A percentile compares a stretch with the other conserved stretches of the same genome.
phyloP scores from a whole-genome alignment of 2,329 filamentous ascomycete species.

The Rutstroemia sp. region DNA sequence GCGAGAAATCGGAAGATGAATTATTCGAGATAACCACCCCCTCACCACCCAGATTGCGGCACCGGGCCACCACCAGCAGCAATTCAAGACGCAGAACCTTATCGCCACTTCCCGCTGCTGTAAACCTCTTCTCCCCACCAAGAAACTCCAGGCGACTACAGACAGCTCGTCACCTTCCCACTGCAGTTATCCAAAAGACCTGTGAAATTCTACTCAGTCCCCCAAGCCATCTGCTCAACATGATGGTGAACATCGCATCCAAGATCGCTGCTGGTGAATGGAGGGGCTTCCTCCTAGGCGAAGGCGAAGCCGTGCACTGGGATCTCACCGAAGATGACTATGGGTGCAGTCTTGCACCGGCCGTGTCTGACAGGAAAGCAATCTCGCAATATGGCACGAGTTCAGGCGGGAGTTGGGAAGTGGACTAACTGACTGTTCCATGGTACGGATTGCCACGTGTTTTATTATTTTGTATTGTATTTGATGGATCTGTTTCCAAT shows the following conservation, averaged over 20 bases:
- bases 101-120: slow-evolving; percentile 61
- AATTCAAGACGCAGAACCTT: slow-evolving; percentile 49
- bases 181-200: slow-evolving; percentile 68
- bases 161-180: slow-evolving; percentile 45
- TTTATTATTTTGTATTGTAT: not conserved
- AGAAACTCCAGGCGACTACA: slow-evolving; percentile 35
- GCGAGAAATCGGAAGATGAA: slow-evolving; percentile 34
- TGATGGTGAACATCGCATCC: slow-evolving; percentile 77
- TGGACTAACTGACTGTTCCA: slow-evolving; percentile 11
- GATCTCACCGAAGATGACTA: slow-evolving; percentile 46
- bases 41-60: slow-evolving; percentile 31
- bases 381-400: not conserved
- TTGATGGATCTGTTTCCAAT: not conserved
- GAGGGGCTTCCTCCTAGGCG: slow-evolving; percentile 52
- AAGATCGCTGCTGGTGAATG: slow-evolving; percentile 60
- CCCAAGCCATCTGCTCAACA: slow-evolving; percentile 67
- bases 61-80: slow-evolving; percentile 46
- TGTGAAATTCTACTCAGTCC: slow-evolving; percentile 70
- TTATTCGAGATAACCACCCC: slow-evolving; percentile 31
- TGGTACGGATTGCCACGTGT: too few species aligned
- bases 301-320: slow-evolving; percentile 50
- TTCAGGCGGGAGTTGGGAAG: slow-evolving; percentile 17
- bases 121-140: slow-evolving; percentile 54
- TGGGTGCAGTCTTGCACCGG: slow-evolving; percentile 33
- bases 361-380: slow-evolving; percentile 5